Base-by-base conservation (phyloP, 2,329 filamentous ascomycete genomes). In the Colletotrichum limetticola region DNA sequence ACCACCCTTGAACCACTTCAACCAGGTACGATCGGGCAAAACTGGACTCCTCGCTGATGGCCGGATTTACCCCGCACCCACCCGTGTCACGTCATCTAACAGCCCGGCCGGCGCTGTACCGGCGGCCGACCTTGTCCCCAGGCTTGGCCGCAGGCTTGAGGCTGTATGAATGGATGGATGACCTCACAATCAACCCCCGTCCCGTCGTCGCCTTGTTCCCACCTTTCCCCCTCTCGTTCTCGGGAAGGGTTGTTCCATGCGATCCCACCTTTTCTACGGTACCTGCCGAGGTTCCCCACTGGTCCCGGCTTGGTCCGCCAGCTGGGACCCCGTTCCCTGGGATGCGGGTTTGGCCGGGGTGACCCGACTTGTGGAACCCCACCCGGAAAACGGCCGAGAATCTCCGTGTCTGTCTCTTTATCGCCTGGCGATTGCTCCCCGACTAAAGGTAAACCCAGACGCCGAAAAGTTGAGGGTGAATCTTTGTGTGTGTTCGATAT, bases 11-110 rank as follows among this genome's bases (percentile, higher is more conserved):
- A 37, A 42, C 37, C 12, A 35, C 19, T 37, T 49, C 2, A 49
- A 42, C 58, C 52, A 63, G 37, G 30, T 62, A 53, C 65, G 65
- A 71, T 71, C 65, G 65, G 65, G n/a, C 59, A 49, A 49, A n/a
- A 49, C 42, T 49, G 42, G 8, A 49, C 8, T 22, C 42, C 19
- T 49, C 14, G 32, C 37, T 28, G 49, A 37, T 28, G 19, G 24
- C 52, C 32, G 19, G 9, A 24, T 53, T n/a, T 46, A 24, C 56
- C 65, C 56, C 65, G 28, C 65, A 24, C 56, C 19, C 14, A n/a
- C 16, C 42, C 56, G 42, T 67, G 37, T 55, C 8, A 28, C 65
- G 37, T 42, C 37, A 42, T 19, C 37, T 1, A 42, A 42, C 37
- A 19, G 9, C 55, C 55, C 16, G 19, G 19, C 56, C 53, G 37